Evolutionary conservation across 2,329 filamentous ascomycete species (phyloP).

Genomic region (Calonectria pauciramosa): DNA sequence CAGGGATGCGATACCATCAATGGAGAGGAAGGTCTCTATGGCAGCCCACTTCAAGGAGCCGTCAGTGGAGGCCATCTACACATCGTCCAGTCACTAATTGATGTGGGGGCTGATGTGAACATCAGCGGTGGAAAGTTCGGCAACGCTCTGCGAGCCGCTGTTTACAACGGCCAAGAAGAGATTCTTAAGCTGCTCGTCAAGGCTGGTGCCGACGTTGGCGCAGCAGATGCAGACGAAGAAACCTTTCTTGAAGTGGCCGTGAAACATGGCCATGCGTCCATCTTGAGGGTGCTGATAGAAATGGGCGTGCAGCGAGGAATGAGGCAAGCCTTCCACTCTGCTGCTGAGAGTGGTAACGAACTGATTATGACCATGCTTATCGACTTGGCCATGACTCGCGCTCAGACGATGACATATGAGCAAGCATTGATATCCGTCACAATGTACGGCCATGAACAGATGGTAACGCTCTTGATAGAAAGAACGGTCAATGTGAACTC

Average conservation of each 20-base stretch:
- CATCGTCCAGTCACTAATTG: not conserved
- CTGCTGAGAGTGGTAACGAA: not conserved
- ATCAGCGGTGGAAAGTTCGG: not conserved
- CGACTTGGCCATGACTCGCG: not conserved
- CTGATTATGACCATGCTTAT: not conserved
- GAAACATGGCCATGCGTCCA: not conserved
- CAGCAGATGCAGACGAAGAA: not conserved
- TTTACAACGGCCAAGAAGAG: not conserved
- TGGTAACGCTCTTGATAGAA: not conserved
- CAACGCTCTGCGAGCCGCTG: not conserved
- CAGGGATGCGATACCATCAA: not conserved
- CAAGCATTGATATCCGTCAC: not conserved
- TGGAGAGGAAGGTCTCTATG: not conserved
- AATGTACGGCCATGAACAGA: not conserved
- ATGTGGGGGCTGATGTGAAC: not conserved
- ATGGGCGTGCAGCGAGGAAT: not conserved
- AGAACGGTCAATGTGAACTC: not conserved
- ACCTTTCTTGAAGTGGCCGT: not conserved
- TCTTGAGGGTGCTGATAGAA: not conserved
- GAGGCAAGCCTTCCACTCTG: not conserved
- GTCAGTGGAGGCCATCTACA: not conserved
- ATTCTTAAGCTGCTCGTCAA: not conserved
- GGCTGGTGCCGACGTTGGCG: not conserved
- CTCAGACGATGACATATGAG: not conserved
- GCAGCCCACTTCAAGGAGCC: not conserved